A percentile compares a stretch with the other conserved stretches of the same genome.
phyloP scores from a whole-genome alignment of 1,284 basidiomycete genomes.

The Limonomyces culmigenus region DNA sequence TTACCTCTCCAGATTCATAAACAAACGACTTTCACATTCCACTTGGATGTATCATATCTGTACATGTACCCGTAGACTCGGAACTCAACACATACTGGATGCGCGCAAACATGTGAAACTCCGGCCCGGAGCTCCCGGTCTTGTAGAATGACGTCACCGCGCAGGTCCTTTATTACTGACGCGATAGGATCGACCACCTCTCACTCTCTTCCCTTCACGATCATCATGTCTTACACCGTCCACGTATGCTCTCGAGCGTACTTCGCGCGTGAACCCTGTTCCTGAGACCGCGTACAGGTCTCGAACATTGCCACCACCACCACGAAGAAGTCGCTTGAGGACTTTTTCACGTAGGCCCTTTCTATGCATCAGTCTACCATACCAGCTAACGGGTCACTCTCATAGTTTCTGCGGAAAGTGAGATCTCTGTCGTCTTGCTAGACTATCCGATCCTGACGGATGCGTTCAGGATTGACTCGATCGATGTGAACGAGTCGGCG shows the following conservation, averaged over 20 bases:
- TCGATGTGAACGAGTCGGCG: conserved; percentile 28
- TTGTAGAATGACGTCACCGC: no score
- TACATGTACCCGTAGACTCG: no score
- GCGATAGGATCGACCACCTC: no score
- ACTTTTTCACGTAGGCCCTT: conserved; percentile 58
- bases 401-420: conserved; percentile 67
- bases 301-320: conserved; percentile 44
- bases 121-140: no score
- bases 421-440: no score
- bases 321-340: conserved; percentile 39
- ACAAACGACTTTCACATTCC: no score
- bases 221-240: not conserved
- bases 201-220: no score
- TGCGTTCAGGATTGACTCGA: conserved; percentile 50
- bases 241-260: conserved; percentile 18
- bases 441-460: not conserved
- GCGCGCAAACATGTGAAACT: no score
- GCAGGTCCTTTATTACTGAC: no score
- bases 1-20: no score
- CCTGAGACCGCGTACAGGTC: conserved; percentile 26
- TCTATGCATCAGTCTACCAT: conserved; percentile 4
- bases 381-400: conserved; percentile 5
- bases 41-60: no score
- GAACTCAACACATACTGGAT: no score
- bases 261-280: conserved; percentile 61